Conservation (phyloP, 257 asterid species). For the Capsicum baccatum region DNA sequence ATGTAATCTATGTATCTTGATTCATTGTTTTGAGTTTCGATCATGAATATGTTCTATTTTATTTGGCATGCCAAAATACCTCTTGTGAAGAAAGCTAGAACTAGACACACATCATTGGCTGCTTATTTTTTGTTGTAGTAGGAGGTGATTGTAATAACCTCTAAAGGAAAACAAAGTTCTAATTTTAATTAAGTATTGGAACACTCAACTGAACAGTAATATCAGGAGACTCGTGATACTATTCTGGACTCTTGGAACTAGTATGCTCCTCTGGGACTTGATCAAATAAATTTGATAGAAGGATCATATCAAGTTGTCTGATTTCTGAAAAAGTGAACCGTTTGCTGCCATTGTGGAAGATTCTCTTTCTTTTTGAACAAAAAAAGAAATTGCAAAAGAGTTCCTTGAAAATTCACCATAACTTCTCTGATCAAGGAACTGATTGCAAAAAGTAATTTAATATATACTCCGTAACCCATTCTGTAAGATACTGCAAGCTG, state of each 20-base stretch:
- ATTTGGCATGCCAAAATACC: background rate
- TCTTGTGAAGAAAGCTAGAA: constrained; percentile 8
- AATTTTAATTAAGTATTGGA: background rate
- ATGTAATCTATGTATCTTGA: background rate
- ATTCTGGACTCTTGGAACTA: background rate
- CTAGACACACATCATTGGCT: background rate
- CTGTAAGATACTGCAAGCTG: background rate
- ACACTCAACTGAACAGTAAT: background rate
- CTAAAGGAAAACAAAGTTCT: background rate
- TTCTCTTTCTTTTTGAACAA: background rate
- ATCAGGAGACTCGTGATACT: background rate
- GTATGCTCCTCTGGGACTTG: background rate
- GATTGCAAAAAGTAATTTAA: background rate
- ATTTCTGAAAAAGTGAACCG: constrained; percentile 20
- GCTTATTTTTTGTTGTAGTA: background rate
- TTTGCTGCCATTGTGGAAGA: background rate
- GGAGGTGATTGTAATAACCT: background rate
- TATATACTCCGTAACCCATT: background rate
- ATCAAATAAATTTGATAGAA: background rate
- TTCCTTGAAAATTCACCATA: background rate
- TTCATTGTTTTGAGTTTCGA: background rate
- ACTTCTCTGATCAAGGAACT: background rate
- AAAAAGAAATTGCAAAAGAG: background rate
- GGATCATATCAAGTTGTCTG: background rate
- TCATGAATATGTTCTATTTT: background rate